These are phyloP conservation scores for Trichophyton equinum DNA, from an alignment of 2,329 filamentous ascomycete genomes.

Conservation along the genomic window DNA sequence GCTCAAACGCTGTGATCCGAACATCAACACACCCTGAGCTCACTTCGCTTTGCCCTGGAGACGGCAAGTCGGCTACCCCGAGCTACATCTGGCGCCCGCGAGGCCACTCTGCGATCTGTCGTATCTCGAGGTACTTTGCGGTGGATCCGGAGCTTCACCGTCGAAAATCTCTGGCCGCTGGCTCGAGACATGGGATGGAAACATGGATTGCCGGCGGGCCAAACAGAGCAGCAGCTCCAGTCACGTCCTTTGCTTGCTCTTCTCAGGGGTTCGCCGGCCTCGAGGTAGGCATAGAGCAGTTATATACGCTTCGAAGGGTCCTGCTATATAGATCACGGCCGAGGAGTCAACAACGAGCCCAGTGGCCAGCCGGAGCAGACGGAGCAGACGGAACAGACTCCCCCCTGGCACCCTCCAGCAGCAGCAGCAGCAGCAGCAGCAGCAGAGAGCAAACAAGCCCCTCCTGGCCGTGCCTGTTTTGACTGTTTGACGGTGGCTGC, in stretches of 20 bases:
- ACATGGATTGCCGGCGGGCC: neutral
- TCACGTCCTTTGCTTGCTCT: neutral
- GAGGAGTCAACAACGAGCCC: too few species aligned
- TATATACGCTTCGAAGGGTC: too few species aligned
- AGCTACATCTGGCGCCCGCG: neutral
- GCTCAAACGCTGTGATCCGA: neutral
- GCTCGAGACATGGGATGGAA: neutral
- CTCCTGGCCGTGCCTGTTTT: too few species aligned
- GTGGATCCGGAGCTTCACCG: neutral
- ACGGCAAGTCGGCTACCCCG: neutral
- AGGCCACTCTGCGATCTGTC: neutral
- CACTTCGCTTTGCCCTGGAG: neutral
- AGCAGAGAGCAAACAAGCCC: too few species aligned
- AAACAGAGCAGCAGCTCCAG: slow-evolving; percentile 1
- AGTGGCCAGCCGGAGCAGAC: too few species aligned
- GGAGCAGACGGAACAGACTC: too few species aligned
- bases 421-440: neutral
- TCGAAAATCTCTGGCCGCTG: neutral
- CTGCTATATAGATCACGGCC: too few species aligned
- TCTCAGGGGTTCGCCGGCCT: neutral
- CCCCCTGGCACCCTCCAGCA: too few species aligned
- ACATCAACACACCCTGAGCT: neutral
- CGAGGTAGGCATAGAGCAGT: neutral
- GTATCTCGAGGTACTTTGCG: neutral
- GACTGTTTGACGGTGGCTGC: too few species aligned